Conservation (phyloP, 495 filamentous ascomycete genomes). For the Evernia prunastri region DNA sequence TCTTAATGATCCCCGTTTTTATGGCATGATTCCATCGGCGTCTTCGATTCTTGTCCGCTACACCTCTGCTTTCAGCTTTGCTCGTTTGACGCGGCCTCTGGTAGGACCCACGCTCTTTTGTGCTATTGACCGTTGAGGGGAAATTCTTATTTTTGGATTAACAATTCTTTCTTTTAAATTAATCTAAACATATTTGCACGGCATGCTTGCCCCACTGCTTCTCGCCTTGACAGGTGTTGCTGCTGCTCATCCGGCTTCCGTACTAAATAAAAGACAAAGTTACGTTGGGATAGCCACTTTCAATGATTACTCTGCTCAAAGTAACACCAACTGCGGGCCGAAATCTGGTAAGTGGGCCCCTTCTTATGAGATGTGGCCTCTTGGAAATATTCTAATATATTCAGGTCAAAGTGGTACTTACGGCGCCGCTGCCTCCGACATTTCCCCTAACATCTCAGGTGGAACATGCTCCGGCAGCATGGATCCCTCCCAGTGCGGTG, state of each 20-base stretch:
- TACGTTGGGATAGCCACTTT: slow-evolving; percentile 17
- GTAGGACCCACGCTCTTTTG: background rate
- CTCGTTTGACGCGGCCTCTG: background rate
- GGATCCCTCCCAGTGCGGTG: slow-evolving; percentile 20
- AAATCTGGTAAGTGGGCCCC: slow-evolving; percentile 10
- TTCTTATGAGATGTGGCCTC: background rate
- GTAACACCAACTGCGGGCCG: slow-evolving; percentile 10
- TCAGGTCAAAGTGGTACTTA: slow-evolving; percentile 21
- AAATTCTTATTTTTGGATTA: background rate
- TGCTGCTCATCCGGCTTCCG: slow-evolving; percentile 1
- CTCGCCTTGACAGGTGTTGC: slow-evolving; percentile 6
- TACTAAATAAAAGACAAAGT: slow-evolving; percentile 1
- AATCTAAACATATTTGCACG: background rate
- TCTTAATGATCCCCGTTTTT: background rate
- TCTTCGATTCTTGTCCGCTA: background rate
- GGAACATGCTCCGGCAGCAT: slow-evolving; percentile 23
- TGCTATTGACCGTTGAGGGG: background rate
- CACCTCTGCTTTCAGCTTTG: background rate
- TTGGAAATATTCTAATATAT: background rate
- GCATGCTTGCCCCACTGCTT: slow-evolving; percentile 3
- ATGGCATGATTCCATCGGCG: background rate
- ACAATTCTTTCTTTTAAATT: background rate
- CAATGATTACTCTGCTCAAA: slow-evolving; percentile 18
- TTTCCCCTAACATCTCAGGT: slow-evolving; percentile 24
- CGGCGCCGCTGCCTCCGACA: slow-evolving; percentile 26